phyloP scores from a whole-genome alignment of 2,329 filamentous ascomycete genomes.

The Pezicula rhizophila region DNA sequence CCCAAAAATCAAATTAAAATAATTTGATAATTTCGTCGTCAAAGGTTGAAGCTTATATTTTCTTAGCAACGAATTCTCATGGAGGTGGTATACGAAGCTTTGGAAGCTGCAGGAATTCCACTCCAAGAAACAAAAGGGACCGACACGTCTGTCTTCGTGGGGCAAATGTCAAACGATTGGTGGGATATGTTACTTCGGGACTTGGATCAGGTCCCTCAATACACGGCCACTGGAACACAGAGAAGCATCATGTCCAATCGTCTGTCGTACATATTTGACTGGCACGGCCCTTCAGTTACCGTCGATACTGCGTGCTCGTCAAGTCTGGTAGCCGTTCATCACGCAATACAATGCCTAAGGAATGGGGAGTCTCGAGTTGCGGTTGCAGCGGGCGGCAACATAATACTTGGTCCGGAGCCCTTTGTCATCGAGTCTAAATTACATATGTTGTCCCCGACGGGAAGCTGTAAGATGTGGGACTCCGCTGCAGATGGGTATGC shows the following conservation, averaged over 20 bases:
- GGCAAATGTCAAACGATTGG: conserved; percentile 14
- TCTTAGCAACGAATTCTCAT: conserved; percentile 19
- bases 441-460: neutral
- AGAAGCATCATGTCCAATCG: conserved; percentile 32
- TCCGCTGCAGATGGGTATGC: neutral
- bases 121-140: conserved; percentile 11
- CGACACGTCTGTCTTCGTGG: conserved; percentile 23
- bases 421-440: conserved; percentile 1
- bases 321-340: too few relatives aligned
- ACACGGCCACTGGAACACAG: conserved; percentile 27
- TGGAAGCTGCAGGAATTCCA: conserved; percentile 14
- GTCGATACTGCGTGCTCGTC: conserved; percentile 35
- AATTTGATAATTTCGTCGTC: too few relatives aligned
- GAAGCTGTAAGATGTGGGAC: neutral
- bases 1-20: too few relatives aligned
- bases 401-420: conserved; percentile 9
- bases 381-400: conserved; percentile 12
- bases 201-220: conserved; percentile 27
- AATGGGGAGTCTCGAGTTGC: conserved; percentile 14
- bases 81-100: conserved; percentile 17
- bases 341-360: conserved; percentile 4
- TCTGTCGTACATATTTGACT: conserved; percentile 34
- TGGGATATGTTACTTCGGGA: conserved; percentile 25
- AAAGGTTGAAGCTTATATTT: too few relatives aligned
- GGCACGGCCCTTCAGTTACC: conserved; percentile 29